phyloP scores from a whole-genome alignment of 441 rosid genomes.

The Dalechampia spathulata region DNA sequence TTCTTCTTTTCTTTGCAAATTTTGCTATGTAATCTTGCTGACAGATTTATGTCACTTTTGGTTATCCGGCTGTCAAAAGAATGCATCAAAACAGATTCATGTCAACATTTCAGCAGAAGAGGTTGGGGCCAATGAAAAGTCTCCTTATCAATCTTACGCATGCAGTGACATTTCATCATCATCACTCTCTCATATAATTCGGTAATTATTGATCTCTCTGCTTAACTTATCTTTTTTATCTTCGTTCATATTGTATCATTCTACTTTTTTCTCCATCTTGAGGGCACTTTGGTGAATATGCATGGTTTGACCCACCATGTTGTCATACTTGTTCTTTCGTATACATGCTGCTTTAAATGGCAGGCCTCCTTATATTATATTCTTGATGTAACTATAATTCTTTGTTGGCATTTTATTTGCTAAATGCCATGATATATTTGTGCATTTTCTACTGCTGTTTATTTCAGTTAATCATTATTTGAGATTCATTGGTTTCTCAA shows the following conservation, averaged over 20 bases:
- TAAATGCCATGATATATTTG: conserved; percentile 3
- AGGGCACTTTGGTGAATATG: not conserved
- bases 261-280: not conserved
- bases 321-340: not conserved
- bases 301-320: not conserved
- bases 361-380: not conserved
- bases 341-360: not conserved
- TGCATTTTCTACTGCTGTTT: not conserved
- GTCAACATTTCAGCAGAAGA: conserved; percentile 84
- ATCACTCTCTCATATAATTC: conserved; percentile 56
- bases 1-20: not conserved
- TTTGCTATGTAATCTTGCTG: conserved; percentile 7
- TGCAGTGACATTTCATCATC: conserved; percentile 68
- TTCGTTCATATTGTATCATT: not conserved
- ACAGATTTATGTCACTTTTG: conserved; percentile 10
- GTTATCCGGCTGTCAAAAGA: conserved; percentile 38
- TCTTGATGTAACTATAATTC: not conserved
- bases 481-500: conserved; percentile 8
- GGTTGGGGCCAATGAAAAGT: conserved; percentile 76
- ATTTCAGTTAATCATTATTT: not conserved
- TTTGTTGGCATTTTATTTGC: not conserved
- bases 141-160: conserved; percentile 67
- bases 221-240: conserved; percentile 1
- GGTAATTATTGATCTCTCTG: conserved; percentile 36
- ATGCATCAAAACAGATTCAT: conserved; percentile 51